A percentile compares a stretch with the other conserved stretches of the same genome.
phyloP scores from a whole-genome alignment of 2,329 filamentous ascomycete species.

The Epichloe bromicola region DNA sequence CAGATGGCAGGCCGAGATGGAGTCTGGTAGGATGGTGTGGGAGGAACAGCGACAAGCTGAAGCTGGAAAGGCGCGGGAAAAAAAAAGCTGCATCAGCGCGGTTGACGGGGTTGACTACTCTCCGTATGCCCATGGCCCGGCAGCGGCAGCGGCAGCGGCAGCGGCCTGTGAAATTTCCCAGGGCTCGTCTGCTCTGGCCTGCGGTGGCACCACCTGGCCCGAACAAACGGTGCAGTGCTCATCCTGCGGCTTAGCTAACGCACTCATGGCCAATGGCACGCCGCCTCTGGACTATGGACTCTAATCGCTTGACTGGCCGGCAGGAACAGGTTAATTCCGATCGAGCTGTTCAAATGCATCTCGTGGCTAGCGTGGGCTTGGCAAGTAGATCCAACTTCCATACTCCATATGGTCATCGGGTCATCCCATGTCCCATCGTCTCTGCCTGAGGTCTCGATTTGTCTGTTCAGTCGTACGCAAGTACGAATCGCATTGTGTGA shows the following conservation, averaged over 20 bases:
- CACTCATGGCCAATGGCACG: neutral
- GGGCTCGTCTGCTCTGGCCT: neutral
- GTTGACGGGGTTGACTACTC: neutral
- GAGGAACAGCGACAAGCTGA: constrained; percentile 10
- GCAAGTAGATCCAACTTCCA: no score
- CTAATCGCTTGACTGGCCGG: no score
- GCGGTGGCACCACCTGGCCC: no score
- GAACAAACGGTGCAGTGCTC: constrained; percentile 15
- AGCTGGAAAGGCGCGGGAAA: constrained; percentile 14
- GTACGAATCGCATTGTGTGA: no score
- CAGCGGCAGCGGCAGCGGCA: neutral
- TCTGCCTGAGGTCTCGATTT: neutral
- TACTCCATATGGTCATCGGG: no score
- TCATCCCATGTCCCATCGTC: no score
- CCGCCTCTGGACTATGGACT: no score
- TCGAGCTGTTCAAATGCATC: no score
- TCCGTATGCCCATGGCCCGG: no score
- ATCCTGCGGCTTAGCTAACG: constrained; percentile 8
- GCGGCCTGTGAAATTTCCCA: constrained; percentile 3
- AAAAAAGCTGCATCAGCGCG: constrained; percentile 10
- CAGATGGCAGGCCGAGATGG: constrained; percentile 9
- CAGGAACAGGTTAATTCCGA: no score
- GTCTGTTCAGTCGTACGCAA: no score
- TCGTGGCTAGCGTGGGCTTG: no score
- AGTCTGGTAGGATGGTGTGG: neutral